phyloP scores from a whole-genome alignment of 1,284 basidiomycete genomes.

The Pascua sp. region DNA sequence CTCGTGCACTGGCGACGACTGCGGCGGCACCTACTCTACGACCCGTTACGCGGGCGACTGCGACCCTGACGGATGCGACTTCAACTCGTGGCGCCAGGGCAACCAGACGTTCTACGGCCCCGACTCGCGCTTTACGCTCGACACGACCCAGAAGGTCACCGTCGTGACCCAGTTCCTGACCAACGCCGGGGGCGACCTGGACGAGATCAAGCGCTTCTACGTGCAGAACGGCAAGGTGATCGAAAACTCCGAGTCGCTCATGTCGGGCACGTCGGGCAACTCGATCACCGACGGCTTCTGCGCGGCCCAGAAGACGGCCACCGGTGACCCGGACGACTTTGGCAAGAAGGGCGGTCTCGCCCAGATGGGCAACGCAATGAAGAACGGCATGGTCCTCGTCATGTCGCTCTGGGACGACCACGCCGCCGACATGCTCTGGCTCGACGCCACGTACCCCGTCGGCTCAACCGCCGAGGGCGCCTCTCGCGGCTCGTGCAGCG shows the following conservation, averaged over 20 bases:
- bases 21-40: slow-evolving; percentile 3
- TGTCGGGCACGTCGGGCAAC: slow-evolving; percentile 1
- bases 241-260: background rate
- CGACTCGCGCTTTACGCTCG: slow-evolving; percentile 1
- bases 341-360: background rate
- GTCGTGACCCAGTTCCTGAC: slow-evolving; percentile 3
- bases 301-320: background rate
- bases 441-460: slow-evolving; percentile 2
- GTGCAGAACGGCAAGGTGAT: slow-evolving; percentile 3
- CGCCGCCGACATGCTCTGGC: slow-evolving; percentile 5
- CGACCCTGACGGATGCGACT: slow-evolving; percentile 5
- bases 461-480: background rate
- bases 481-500: background rate
- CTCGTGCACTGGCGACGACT: background rate
- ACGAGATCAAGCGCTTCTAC: slow-evolving; percentile 2
- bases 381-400: slow-evolving; percentile 1
- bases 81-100: slow-evolving; percentile 2
- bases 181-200: background rate
- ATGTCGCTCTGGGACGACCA: slow-evolving; percentile 6
- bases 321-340: background rate
- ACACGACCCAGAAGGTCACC: slow-evolving; percentile 3
- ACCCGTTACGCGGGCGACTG: slow-evolving; percentile 4
- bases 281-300: background rate
- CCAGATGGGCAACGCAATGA: background rate
- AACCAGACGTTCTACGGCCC: slow-evolving; percentile 3